Base-by-base conservation (phyloP, 345 rosid genomes). In the Raphanus sativus region DNA sequence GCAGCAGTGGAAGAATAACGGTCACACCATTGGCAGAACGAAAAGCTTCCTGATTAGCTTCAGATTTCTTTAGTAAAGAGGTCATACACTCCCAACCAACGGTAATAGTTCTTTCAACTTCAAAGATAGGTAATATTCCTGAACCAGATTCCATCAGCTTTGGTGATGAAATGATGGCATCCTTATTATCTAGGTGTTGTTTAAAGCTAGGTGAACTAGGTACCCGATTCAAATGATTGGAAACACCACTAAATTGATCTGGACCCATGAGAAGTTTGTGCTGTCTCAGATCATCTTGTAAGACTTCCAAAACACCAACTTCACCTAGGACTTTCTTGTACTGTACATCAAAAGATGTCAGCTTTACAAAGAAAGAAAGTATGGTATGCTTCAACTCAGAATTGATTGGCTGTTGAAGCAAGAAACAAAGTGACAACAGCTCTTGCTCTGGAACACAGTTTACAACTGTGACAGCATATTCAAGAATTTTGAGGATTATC, bases 401-500 rank as follows among this genome's bases (percentile, higher is more conserved):
- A 42, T 89, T 74, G 67, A 92, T 92, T 65, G 91, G 89, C 81
- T 94, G 98, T 87, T 94, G 98, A 85, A 94, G 70, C 61, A 90
- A 87, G 88, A 93, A 94, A 86, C 97, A 92, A 50, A 94, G 91
- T 62, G 98, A 92, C 77, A 94, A 87, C 81, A 94, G 76, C 80
- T 94, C 98, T 81, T 94, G 98, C 88, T 90, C 98, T 54, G 98
- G 98, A 77, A 94, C 90, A 79, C 97, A 94, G 83, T 90, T 94
- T 77, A 88, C 94, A 77, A 94, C 94, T 59, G 98, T 94, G 70
- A 94, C 98, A 64, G 98, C 98, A 81, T 92, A 92, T 76, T 92
- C 98, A 83, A 94, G 97, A 84, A 92, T 92, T 86, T 94, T 94
- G 83, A 94, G 85, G 75, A 94, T 90, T 77, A 86, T 88, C 78